These are phyloP conservation scores for Lyophyllum semitale DNA, from an alignment of 768 basidiomycete genomes.

Conservation along the genomic window DNA sequence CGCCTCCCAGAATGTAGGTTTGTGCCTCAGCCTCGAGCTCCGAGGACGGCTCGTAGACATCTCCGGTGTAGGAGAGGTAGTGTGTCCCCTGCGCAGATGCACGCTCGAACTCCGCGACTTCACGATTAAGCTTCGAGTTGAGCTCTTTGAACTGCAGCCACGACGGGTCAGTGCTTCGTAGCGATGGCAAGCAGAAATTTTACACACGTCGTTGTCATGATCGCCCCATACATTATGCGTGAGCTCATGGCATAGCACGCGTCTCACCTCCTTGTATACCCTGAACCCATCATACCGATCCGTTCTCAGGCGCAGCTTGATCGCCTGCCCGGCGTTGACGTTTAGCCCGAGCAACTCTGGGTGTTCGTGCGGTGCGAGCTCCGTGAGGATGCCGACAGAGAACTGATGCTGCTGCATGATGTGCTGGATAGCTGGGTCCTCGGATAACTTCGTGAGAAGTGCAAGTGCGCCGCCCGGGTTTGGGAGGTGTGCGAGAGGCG, in stretches of 20 bases:
- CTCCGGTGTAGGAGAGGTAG: constrained; percentile 41
- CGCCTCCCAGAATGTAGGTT: constrained; percentile 52
- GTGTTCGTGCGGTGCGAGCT: constrained; percentile 78
- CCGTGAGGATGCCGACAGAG: constrained; percentile 68
- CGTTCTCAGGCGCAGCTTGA: constrained; percentile 71
- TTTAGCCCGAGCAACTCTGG: constrained; percentile 73
- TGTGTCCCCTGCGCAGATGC: constrained; percentile 55
- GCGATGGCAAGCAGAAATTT: neutral
- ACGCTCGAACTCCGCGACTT: constrained; percentile 70
- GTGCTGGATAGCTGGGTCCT: constrained; percentile 71
- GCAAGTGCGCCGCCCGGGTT: constrained; percentile 56
- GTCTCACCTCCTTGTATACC: constrained; percentile 60
- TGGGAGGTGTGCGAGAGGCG: constrained; percentile 65
- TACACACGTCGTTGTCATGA: constrained; percentile 71
- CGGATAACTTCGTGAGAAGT: constrained; percentile 57
- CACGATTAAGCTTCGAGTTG: constrained; percentile 72
- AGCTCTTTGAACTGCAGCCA: constrained; percentile 68
- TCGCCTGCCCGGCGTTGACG: constrained; percentile 57
- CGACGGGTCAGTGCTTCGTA: neutral
- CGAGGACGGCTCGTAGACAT: constrained; percentile 54
- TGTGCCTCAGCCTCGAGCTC: constrained; percentile 59
- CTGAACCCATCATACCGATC: constrained; percentile 74
- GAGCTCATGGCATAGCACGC: constrained; percentile 76
- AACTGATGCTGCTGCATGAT: constrained; percentile 73
- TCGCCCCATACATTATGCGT: constrained; percentile 75